These are phyloP conservation scores for Ogataea pilisensis DNA, from an alignment of 805 yeast species.

Conservation along the genomic window DNA sequence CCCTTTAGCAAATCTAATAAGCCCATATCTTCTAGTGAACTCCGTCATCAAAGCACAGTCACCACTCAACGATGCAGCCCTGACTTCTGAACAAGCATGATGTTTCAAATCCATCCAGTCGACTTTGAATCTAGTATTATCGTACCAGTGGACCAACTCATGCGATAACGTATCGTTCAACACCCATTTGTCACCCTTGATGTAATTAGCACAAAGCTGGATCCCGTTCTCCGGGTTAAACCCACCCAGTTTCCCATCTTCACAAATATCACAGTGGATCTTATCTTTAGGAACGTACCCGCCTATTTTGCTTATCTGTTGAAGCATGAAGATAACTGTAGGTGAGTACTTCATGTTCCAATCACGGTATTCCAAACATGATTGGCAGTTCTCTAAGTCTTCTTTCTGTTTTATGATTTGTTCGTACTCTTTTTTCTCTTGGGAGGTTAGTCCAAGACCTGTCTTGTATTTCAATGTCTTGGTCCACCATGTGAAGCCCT, in stretches of 20 bases:
- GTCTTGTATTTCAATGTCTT: constrained; percentile 66
- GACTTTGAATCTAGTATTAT: constrained; percentile 80
- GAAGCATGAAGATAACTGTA: constrained; percentile 79
- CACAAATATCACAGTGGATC: constrained; percentile 78
- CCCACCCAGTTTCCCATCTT: constrained; percentile 84
- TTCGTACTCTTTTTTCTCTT: constrained; percentile 54
- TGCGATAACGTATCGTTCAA: constrained; percentile 90
- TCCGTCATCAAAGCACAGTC: constrained; percentile 92
- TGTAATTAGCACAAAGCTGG: constrained; percentile 79
- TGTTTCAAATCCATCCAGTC: constrained; percentile 83
- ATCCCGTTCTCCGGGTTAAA: constrained; percentile 89
- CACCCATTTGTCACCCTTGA: constrained; percentile 61
- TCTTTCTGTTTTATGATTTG: constrained; percentile 33
- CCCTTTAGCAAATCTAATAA: constrained; percentile 47
- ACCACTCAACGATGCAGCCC: constrained; percentile 91
- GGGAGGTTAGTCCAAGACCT: constrained; percentile 56
- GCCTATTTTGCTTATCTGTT: constrained; percentile 67
- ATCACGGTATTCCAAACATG: constrained; percentile 71
- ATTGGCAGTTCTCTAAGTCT: constrained; percentile 45
- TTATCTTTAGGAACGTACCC: constrained; percentile 46
- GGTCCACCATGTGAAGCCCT: constrained; percentile 73
- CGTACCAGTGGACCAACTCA: constrained; percentile 91
- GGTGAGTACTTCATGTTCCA: constrained; percentile 84
- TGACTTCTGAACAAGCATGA: constrained; percentile 94
- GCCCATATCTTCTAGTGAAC: constrained; percentile 40